These are phyloP conservation scores for Candida sojae DNA, from an alignment of 1,139 yeast genomes.

Conservation along the genomic window DNA sequence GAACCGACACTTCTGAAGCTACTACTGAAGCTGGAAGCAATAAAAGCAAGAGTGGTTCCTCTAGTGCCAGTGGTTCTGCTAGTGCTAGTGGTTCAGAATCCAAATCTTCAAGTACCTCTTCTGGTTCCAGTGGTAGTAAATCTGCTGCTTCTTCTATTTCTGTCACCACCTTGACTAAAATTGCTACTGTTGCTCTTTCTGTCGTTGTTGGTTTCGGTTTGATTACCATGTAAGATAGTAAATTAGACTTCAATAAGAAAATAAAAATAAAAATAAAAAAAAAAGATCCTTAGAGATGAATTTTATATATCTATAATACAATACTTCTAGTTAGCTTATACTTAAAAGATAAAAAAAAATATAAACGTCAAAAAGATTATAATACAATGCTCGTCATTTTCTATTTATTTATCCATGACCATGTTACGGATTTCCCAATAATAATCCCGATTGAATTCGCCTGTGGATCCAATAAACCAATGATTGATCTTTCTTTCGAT, in stretches of 20 bases:
- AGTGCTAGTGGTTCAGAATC: conserved; percentile 18
- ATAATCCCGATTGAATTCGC: conserved; percentile 36
- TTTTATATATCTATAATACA: background rate
- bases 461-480: conserved; percentile 47
- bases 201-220: conserved; percentile 23
- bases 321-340: background rate
- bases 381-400: background rate
- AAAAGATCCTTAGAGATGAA: conserved; percentile 16
- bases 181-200: conserved; percentile 24
- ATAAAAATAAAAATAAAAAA: background rate
- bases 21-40: conserved; percentile 33
- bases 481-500: conserved; percentile 49
- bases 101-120: conserved; percentile 14
- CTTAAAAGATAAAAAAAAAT: too few species aligned
- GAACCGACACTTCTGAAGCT: conserved; percentile 27
- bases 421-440: conserved; percentile 57
- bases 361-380: background rate
- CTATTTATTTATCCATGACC: conserved; percentile 40
- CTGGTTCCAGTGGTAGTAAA: conserved; percentile 12
- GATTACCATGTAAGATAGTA: conserved; percentile 17
- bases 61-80: conserved; percentile 16
- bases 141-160: conserved; percentile 17
- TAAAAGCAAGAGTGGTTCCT: conserved; percentile 22
- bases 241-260: background rate
- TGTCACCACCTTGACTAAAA: conserved; percentile 13